Evolutionary conservation across 768 basidiomycete genomes (phyloP).

Genomic region (Vishniacozyma victoriae): DNA sequence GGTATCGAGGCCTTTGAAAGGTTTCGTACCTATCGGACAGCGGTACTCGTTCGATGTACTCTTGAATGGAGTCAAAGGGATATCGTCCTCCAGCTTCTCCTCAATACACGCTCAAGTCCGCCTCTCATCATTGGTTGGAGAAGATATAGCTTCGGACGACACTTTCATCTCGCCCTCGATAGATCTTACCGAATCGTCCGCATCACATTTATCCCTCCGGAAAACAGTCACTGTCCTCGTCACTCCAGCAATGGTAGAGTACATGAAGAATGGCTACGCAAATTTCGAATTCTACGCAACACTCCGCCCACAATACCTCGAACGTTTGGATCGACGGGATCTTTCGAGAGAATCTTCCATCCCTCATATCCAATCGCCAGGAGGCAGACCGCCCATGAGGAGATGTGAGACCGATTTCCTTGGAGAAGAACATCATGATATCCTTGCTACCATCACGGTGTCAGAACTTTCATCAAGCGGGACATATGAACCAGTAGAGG

Average conservation of each 20-base stretch:
- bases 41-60: conserved; percentile 70
- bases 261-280: conserved; percentile 70
- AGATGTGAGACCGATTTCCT: conserved; percentile 90
- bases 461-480: conserved; percentile 81
- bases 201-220: conserved; percentile 77
- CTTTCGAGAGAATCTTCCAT: conserved; percentile 63
- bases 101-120: conserved; percentile 80
- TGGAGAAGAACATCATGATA: conserved; percentile 73
- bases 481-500: conserved; percentile 73
- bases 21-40: conserved; percentile 4
- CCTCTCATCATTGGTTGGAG: conserved; percentile 77
- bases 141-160: conserved; percentile 65
- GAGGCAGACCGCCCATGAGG: conserved; percentile 60
- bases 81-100: conserved; percentile 83
- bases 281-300: conserved; percentile 87
- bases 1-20: not conserved
- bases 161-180: conserved; percentile 69
- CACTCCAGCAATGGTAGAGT: conserved; percentile 63
- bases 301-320: conserved; percentile 72
- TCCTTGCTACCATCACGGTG: conserved; percentile 75
- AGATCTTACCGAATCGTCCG: conserved; percentile 64
- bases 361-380: conserved; percentile 2
- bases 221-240: conserved; percentile 73
- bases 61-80: conserved; percentile 79
- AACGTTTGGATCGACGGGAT: conserved; percentile 88